Percentiles rank a stretch among this genome's conserved stretches.
These are phyloP conservation scores for Saccharomyces hybrid DNA, from an alignment of 1,139 yeast species.

Conservation along the genomic window DNA sequence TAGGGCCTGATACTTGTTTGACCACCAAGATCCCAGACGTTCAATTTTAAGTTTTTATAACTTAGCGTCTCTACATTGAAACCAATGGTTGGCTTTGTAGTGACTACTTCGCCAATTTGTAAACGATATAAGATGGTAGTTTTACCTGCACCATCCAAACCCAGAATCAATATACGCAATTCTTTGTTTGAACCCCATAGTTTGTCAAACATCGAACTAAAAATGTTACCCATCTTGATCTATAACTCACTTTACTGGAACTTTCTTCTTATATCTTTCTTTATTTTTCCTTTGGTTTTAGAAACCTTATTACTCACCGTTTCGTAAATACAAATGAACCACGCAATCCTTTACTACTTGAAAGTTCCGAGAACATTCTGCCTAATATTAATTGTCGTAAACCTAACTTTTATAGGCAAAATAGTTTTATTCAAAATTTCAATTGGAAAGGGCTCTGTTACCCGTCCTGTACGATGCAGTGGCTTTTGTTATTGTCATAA, in stretches of 20 bases:
- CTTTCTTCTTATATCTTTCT: background rate
- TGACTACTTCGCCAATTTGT: constrained; percentile 90
- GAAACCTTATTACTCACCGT: background rate
- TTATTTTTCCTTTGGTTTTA: background rate
- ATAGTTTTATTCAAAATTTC: background rate
- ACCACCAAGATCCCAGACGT: constrained; percentile 91
- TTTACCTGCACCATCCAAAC: constrained; percentile 97
- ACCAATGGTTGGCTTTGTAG: constrained; percentile 94
- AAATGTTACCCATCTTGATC: constrained; percentile 63
- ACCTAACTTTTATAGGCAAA: background rate
- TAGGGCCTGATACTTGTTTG: constrained; percentile 95
- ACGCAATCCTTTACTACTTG: background rate
- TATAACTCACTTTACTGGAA: background rate
- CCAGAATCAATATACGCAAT: constrained; percentile 82
- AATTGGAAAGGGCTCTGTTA: background rate
- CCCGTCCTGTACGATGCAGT: background rate
- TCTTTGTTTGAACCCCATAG: constrained; percentile 90
- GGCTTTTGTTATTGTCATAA: background rate
- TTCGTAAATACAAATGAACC: background rate
- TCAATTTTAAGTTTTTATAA: constrained; percentile 83
- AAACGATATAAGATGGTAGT: constrained; percentile 88
- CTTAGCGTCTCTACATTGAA: constrained; percentile 92
- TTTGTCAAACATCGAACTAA: constrained; percentile 78
- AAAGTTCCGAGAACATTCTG: background rate
- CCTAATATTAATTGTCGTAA: background rate